Conservation (phyloP, 23 red algal species). For the Gracilariopsis chorda region DNA sequence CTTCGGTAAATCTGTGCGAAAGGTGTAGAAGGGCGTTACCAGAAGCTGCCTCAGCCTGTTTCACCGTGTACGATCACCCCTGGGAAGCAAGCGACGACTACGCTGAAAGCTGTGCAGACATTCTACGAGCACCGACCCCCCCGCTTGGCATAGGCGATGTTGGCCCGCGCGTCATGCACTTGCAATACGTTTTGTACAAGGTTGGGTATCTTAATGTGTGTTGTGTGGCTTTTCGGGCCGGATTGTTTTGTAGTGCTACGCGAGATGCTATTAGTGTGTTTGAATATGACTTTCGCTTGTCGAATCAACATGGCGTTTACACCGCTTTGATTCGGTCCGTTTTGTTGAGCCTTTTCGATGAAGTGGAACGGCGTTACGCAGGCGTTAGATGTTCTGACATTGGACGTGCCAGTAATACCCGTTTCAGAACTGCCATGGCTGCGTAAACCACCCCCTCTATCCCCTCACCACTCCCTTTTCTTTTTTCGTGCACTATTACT, state of each 20-base stretch:
- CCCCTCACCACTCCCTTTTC: background rate
- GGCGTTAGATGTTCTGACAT: background rate
- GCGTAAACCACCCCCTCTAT: background rate
- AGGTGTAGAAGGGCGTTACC: background rate
- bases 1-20: background rate
- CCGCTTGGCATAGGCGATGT: background rate
- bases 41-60: background rate
- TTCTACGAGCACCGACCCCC: background rate
- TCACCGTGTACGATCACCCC: slow-evolving; percentile 1
- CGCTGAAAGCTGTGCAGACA: background rate
- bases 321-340: background rate
- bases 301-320: background rate
- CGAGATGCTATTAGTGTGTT: background rate
- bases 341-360: background rate
- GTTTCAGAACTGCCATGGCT: background rate
- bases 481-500: background rate
- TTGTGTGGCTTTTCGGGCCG: background rate
- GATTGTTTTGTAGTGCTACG: background rate
- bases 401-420: background rate
- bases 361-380: background rate
- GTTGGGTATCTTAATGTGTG: background rate
- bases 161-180: slow-evolving; percentile 4
- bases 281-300: background rate
- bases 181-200: slow-evolving; percentile 9
- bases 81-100: slow-evolving; percentile 18